These are phyloP conservation scores for Pulveroboletus sp. DNA, from an alignment of 768 basidiomycete species.

Conservation along the genomic window DNA sequence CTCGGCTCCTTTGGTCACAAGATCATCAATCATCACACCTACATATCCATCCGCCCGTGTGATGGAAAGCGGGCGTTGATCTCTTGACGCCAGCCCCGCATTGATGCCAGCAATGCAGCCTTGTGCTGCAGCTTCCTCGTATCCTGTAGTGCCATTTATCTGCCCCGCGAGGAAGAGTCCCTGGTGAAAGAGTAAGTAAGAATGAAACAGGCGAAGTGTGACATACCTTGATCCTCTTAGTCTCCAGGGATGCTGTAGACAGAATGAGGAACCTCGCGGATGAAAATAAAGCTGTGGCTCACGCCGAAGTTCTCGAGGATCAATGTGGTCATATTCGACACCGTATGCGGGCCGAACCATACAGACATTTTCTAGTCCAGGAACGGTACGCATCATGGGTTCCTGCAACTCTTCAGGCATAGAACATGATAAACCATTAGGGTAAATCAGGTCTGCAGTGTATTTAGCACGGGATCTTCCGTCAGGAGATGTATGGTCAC, in stretches of 20 bases:
- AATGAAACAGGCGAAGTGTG: neutral
- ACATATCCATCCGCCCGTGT: slow-evolving; percentile 83
- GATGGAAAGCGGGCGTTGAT: slow-evolving; percentile 54
- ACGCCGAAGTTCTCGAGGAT: slow-evolving; percentile 78
- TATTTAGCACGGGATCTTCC: neutral
- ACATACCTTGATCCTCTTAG: slow-evolving; percentile 69
- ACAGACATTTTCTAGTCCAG: slow-evolving; percentile 78
- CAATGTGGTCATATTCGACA: slow-evolving; percentile 89
- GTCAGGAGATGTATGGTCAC: slow-evolving; percentile 34
- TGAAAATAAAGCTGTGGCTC: slow-evolving; percentile 26
- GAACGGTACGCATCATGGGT: slow-evolving; percentile 76
- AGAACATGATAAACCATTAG: slow-evolving; percentile 85
- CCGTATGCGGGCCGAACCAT: slow-evolving; percentile 87
- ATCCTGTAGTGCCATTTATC: slow-evolving; percentile 91
- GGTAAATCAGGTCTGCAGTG: slow-evolving; percentile 73
- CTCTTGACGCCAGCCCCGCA: slow-evolving; percentile 66
- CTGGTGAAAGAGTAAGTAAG: slow-evolving; percentile 28
- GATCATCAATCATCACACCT: slow-evolving; percentile 91
- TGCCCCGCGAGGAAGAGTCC: slow-evolving; percentile 88
- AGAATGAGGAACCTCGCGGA: neutral
- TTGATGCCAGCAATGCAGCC: slow-evolving; percentile 87
- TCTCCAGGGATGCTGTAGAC: slow-evolving; percentile 69
- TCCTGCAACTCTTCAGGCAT: slow-evolving; percentile 85
- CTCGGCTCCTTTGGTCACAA: slow-evolving; percentile 83
- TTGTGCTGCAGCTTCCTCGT: slow-evolving; percentile 92